Evolutionary conservation across 495 filamentous ascomycete genomes (phyloP).

Genomic region (Clavariopsis aquatica): DNA sequence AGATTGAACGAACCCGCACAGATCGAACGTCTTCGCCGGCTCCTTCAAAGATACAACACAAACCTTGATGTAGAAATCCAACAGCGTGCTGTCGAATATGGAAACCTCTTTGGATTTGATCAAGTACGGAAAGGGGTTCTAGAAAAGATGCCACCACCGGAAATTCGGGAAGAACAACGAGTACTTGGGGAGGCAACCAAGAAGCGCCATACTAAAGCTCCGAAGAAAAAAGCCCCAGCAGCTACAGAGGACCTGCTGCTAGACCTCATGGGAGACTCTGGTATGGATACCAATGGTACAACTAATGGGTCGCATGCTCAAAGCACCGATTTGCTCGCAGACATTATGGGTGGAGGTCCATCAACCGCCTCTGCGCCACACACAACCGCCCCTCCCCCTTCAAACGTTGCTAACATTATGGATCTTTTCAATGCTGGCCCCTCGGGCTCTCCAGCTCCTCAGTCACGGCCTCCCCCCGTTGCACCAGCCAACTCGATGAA

Average conservation of each 20-base stretch:
- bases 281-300: slow-evolving; percentile 53
- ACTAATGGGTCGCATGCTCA: slow-evolving; percentile 67
- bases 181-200: slow-evolving; percentile 84
- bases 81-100: slow-evolving; percentile 91
- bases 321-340: slow-evolving; percentile 83
- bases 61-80: slow-evolving; percentile 93
- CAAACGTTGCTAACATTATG: slow-evolving; percentile 79
- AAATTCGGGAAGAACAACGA: slow-evolving; percentile 90
- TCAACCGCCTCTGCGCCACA: slow-evolving; percentile 51
- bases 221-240: slow-evolving; percentile 73
- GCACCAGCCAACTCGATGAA: slow-evolving; percentile 54
- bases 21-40: slow-evolving; percentile 76
- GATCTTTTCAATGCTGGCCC: slow-evolving; percentile 68
- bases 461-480: slow-evolving; percentile 40
- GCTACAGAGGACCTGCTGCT: slow-evolving; percentile 89
- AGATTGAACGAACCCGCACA: slow-evolving; percentile 80
- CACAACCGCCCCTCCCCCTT: slow-evolving; percentile 55
- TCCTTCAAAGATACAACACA: slow-evolving; percentile 72
- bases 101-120: slow-evolving; percentile 87
- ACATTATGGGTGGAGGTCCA: slow-evolving; percentile 69
- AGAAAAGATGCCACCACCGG: slow-evolving; percentile 95
- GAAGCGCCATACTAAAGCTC: slow-evolving; percentile 72
- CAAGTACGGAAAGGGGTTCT: slow-evolving; percentile 85
- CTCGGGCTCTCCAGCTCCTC: slow-evolving; percentile 34
- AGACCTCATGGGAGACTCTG: slow-evolving; percentile 87